Conservation (phyloP, 129 eudicot genomes). For the Scalesia atractyloides region DNA sequence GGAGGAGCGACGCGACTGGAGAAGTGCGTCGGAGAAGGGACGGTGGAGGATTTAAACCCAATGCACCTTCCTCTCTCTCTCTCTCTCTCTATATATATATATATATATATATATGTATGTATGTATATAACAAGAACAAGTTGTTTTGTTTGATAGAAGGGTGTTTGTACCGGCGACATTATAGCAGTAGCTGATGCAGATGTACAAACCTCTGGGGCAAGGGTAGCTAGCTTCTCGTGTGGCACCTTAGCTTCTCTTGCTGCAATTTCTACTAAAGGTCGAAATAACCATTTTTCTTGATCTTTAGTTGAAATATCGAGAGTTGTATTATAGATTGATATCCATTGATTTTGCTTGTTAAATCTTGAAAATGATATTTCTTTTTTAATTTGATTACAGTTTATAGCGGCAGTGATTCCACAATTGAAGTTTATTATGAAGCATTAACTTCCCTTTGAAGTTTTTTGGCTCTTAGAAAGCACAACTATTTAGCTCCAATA, state of each 20-base stretch:
- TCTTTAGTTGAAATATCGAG: too few relatives aligned
- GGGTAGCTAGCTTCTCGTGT: slow-evolving; percentile 88
- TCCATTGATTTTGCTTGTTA: slow-evolving; percentile 7
- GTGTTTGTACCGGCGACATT: slow-evolving; percentile 44
- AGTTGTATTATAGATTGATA: too few relatives aligned
- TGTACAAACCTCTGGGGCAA: slow-evolving; percentile 75
- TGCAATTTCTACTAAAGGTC: slow-evolving; percentile 68
- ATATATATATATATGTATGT: too few relatives aligned
- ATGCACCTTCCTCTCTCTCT: too few relatives aligned
- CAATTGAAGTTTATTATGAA: too few relatives aligned
- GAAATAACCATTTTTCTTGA: neutral
- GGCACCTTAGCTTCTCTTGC: slow-evolving; percentile 77
- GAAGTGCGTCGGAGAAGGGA: slow-evolving; percentile 37
- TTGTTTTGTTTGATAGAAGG: slow-evolving; percentile 38
- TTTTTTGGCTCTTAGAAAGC: too few relatives aligned
- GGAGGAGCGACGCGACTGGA: slow-evolving; percentile 49
- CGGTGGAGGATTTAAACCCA: slow-evolving; percentile 55
- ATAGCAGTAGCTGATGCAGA: slow-evolving; percentile 65
- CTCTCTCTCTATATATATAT: too few relatives aligned
- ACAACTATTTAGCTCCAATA: too few relatives aligned
- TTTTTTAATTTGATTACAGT: slow-evolving; percentile 47
- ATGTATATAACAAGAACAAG: neutral
- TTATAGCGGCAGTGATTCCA: slow-evolving; percentile 35
- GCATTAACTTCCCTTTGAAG: too few relatives aligned
- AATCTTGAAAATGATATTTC: slow-evolving; percentile 10